Percentiles rank a stretch among this genome's conserved stretches.
Evolutionary conservation across 179 eudicot species (phyloP).

Genomic region (Silene noctiflora): DNA sequence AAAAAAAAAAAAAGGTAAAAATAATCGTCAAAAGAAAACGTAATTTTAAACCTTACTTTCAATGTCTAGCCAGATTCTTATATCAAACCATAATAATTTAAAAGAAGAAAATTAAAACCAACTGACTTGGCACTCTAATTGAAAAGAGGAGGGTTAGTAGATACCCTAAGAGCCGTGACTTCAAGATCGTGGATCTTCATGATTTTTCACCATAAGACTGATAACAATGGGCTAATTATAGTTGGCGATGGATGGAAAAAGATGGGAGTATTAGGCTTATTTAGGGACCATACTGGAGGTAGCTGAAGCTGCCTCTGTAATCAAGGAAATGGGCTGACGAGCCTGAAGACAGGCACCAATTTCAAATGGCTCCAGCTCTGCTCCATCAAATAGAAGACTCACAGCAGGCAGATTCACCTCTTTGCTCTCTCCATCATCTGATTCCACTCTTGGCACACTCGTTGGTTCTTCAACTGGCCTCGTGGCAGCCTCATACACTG

Average conservation of each 20-base stretch:
- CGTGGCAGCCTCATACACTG: slow-evolving; percentile 68
- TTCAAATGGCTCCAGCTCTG: slow-evolving; percentile 76
- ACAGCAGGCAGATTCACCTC: slow-evolving; percentile 89
- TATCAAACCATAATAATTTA: neutral
- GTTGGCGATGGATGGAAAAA: slow-evolving; percentile 4
- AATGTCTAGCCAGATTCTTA: neutral
- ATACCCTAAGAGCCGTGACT: slow-evolving; percentile 27
- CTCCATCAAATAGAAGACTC: slow-evolving; percentile 88
- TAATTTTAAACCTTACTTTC: neutral
- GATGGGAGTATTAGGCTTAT: slow-evolving; percentile 30
- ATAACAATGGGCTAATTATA: slow-evolving; percentile 15
- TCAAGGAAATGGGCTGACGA: slow-evolving; percentile 79
- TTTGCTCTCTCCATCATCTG: slow-evolving; percentile 70
- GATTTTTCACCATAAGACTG: slow-evolving; percentile 18
- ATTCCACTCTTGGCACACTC: slow-evolving; percentile 45
- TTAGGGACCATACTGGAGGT: slow-evolving; percentile 50
- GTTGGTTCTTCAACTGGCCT: slow-evolving; percentile 62
- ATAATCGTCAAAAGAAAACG: neutral
- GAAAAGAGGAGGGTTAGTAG: neutral
- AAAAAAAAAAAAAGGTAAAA: neutral
- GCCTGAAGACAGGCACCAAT: slow-evolving; percentile 96
- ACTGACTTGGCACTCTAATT: neutral
- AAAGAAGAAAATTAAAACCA: neutral
- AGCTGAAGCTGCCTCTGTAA: slow-evolving; percentile 86
- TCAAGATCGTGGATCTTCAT: slow-evolving; percentile 9